phyloP scores from a whole-genome alignment of 208 protist genomes.

The Herpetomonas tarakana region DNA sequence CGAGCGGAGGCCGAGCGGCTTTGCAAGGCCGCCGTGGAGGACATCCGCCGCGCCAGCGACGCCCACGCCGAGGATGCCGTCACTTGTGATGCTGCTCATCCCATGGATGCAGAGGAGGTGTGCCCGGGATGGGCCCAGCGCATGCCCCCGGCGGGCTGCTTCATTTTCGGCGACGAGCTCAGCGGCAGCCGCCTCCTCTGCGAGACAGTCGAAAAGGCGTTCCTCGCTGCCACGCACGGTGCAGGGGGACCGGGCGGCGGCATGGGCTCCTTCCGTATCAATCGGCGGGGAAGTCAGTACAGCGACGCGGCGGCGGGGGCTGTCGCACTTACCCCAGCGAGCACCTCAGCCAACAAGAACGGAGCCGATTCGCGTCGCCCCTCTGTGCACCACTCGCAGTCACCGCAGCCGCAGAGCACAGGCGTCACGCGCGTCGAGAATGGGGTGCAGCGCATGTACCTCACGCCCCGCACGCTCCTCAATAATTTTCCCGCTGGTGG shows the following conservation, averaged over 20 bases:
- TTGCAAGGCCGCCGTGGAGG: constrained; percentile 88
- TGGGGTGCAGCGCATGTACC: constrained; percentile 14
- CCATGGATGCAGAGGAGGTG: constrained; percentile 29
- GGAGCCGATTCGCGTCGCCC: constrained; percentile 1
- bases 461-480: constrained; percentile 22
- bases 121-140: constrained; percentile 63
- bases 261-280: constrained; percentile 5
- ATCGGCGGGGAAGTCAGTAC: background rate
- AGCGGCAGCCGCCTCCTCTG: constrained; percentile 56
- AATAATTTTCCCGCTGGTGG: background rate
- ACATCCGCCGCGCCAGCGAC: constrained; percentile 71
- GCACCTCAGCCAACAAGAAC: no score
- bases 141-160: constrained; percentile 69
- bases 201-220: constrained; percentile 35
- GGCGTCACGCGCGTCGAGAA: constrained; percentile 12
- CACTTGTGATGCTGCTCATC: background rate
- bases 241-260: constrained; percentile 8
- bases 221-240: constrained; percentile 12
- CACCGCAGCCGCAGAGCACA: constrained; percentile 1
- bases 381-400: background rate
- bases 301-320: constrained; percentile 12
- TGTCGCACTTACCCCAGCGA: no score
- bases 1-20: constrained; percentile 25
- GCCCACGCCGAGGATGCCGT: constrained; percentile 10
- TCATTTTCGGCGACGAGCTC: constrained; percentile 80